These are phyloP conservation scores for Orobanche coerulescens DNA, from an alignment of 257 asterid species.

Conservation along the genomic window DNA sequence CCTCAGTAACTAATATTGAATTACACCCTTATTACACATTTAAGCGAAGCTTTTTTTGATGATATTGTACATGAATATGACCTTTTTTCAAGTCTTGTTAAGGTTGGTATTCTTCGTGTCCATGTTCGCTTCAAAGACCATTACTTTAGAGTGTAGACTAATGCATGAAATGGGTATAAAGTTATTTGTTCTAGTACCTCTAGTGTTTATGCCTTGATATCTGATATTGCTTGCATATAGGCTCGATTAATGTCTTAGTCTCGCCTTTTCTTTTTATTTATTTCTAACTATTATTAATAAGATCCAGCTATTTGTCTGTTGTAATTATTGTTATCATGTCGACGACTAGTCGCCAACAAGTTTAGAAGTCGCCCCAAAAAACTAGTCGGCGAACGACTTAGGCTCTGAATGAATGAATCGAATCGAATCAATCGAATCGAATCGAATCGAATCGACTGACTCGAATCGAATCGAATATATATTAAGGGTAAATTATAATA, in stretches of 20 bases:
- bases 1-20: not conserved
- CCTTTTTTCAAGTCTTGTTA: conserved; percentile 3
- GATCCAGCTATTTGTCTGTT: not conserved
- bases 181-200: not conserved
- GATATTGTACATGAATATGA: conserved; percentile 10
- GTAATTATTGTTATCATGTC: too few species aligned
- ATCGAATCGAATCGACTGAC: too few species aligned
- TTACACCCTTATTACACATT: conserved; percentile 6
- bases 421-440: too few species aligned
- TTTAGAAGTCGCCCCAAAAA: too few species aligned
- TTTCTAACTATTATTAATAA: not conserved
- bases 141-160: not conserved
- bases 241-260: not conserved
- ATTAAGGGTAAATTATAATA: too few species aligned
- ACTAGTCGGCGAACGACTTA: too few species aligned
- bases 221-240: conserved; percentile 1
- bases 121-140: conserved; percentile 1
- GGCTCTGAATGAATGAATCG: too few species aligned
- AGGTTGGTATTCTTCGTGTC: not conserved
- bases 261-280: not conserved
- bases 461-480: too few species aligned
- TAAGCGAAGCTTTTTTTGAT: conserved; percentile 7
- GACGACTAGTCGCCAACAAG: too few species aligned
- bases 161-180: conserved; percentile 12
- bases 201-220: not conserved